Base-by-base conservation (phyloP, 2,329 filamentous ascomycete genomes). In the Tricladium varicosporioides region DNA sequence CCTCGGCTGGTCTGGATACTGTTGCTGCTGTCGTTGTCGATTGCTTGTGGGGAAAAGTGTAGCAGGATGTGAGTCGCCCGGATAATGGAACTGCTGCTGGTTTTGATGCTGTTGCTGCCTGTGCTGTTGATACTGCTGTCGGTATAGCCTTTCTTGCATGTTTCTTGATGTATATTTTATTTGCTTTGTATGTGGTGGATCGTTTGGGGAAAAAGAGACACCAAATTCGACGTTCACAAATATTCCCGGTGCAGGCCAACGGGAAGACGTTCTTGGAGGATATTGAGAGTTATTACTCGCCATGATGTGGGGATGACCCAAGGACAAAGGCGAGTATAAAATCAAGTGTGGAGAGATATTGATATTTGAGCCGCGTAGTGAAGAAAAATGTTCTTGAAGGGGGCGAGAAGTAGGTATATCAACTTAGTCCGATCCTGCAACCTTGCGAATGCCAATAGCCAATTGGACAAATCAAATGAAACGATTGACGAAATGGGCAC, bases 181-280 rank as follows among this genome's bases (percentile, higher is more conserved):
- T 5, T 61, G 57, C 42, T 61, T 63, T n/a, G 54, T 65, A 50
- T 66, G 64, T 42, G 61, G 56, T 44, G 57, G 54, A 44, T 67
- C 55, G 11, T 57, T 52, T 11, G 61, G 55, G 7, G 64, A 62
- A 36, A 65, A 61, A 4, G 67, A 64, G n/a, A 70, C 56, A 14
- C 66, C 67, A 31, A 69, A 63, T 43, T 69, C 66, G 10, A 70
- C 54, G 46, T 65, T 66, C 8, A 69, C 58, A 52, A 61, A 66
- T 16, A 69, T 61, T 36, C 63, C 68, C 11, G 66, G 67, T 32
- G 59, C 16, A 11, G 53, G 57, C 44, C 60, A 62, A 10, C 62
- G 63, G n/a, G 64, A 63, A 8, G 60, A 58, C 18, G 60, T 53
- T 51, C 56, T 48, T 18, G 55, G 53, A 36, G 59, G 58, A 42